These are phyloP conservation scores for Suillus ampliporus DNA, from an alignment of 768 basidiomycete genomes.

Conservation along the genomic window DNA sequence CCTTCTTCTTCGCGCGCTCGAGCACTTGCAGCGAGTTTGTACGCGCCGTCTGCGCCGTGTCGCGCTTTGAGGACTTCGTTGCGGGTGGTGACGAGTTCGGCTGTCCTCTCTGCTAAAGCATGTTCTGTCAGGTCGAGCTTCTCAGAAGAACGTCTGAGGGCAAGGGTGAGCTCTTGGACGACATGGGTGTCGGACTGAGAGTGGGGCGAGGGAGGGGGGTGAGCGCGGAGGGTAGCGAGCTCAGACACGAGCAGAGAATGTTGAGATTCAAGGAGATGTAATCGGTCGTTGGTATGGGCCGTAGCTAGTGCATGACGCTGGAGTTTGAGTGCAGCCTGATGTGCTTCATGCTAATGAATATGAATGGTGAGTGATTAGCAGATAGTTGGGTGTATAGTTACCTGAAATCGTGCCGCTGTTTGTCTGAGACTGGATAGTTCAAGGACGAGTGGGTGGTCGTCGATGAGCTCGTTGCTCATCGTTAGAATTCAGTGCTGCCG, in stretches of 20 bases:
- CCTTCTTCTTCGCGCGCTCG: conserved; percentile 61
- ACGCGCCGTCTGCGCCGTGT: conserved; percentile 54
- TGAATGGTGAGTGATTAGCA: not conserved
- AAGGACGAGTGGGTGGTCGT: conserved; percentile 50
- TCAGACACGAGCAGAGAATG: conserved; percentile 64
- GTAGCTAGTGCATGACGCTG: conserved; percentile 58
- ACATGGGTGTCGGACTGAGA: conserved; percentile 30
- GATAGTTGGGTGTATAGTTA: conserved; percentile 20
- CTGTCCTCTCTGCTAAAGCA: conserved; percentile 53
- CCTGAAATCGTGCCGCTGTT: conserved; percentile 58
- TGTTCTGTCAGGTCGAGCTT: conserved; percentile 69
- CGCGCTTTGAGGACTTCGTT: conserved; percentile 51
- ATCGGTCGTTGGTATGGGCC: conserved; percentile 49
- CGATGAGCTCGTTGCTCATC: conserved; percentile 17
- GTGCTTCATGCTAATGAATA: conserved; percentile 65
- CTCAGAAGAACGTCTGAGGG: conserved; percentile 69
- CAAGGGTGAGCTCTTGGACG: conserved; percentile 64
- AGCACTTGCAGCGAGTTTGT: conserved; percentile 57
- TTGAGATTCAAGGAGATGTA: conserved; percentile 58
- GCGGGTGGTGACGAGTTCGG: conserved; percentile 49
- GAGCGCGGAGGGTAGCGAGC: conserved; percentile 55
- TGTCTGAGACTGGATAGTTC: conserved; percentile 53
- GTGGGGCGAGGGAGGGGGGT: conserved; percentile 51
- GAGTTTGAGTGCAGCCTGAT: conserved; percentile 66
- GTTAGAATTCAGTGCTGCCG: too few relatives aligned